Base-by-base conservation (phyloP, 495 filamentous ascomycete genomes). In the Oleoguttula mirabilis region DNA sequence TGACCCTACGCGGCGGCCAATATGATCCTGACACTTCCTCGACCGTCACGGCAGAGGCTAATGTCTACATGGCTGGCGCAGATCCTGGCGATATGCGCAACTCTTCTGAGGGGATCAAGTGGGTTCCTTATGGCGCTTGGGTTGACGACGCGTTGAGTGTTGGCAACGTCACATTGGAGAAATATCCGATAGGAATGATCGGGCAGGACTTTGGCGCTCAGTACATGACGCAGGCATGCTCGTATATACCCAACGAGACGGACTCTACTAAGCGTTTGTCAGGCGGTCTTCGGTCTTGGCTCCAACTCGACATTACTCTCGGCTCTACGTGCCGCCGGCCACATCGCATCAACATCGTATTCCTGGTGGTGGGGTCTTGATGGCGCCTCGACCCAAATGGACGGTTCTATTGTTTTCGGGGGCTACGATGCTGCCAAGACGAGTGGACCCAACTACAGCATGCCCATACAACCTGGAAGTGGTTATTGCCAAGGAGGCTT, bases 361-460 rank as follows among this genome's bases (percentile, higher is more conserved):
- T 60, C 59, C 3, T 44, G 62, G 15, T 69, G 65, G 50, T 66
- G 57, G 57, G 67, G 67, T 6, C 58, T 56, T n/a, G 57, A 55
- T n/a, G n/a, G n/a, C n/a, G n/a, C 52, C 10, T 17, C 32, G 1
- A 21, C 35, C 3, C 51, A 55, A 43, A 55, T 61, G 32, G 61
- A 71, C 40, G 67, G 67, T 1, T 52, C 32, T 3, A 28, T 66
- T 12, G 61, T 69, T 11, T 53, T 70, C 8, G 67, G 67, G 7
- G 67, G 65, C 25, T 71, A 65, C 36, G 67, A 69, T 40, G 23
- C 40, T 32, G 62, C 64, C 11, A 69, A 68, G 34, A 53, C 58
- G 4, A 56, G n/a, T n/a, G n/a, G n/a, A n/a, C n/a, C n/a, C n/a
- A n/a, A n/a, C n/a, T n/a, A n/a, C n/a, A n/a, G n/a, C n/a, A n/a